Base-by-base conservation (phyloP, 768 basidiomycete genomes). In the Mycena vitilis region DNA sequence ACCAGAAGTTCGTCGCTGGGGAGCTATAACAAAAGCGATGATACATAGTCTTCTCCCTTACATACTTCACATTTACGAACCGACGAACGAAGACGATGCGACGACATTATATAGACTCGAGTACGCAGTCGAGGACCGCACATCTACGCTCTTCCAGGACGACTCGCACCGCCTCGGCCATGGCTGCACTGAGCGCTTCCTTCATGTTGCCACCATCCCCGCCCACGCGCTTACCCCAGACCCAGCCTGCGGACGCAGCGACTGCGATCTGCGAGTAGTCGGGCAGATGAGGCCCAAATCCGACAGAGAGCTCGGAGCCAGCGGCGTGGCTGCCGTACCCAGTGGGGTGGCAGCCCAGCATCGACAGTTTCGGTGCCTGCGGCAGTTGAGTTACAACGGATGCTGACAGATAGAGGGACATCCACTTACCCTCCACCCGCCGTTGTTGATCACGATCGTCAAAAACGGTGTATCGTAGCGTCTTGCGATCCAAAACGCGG, bases 401-500 rank as follows among this genome's bases (percentile, higher is more conserved):
- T 7, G 30, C 23, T 25, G 13, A 36, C 58, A n/a, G 16, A 61
- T n/a, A n/a, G 34, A 57, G 8, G 13, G 2, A 75, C 81, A 69
- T 64, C 40, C 40, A 2, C 15, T 40, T 15, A 87, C 85, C 72
- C 82, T 87, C 90, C 89, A 90, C 0, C 89, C 90, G 0, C 90
- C 90, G 64, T 93, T 93, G 75, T 92, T 92, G 16, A 93, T 77
- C 0, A 93, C 81, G 69, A 93, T 80, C 0, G 90, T 92, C 34
- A 92, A 76, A 80, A 91, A 92, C 1, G 91, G 91, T 25, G 91
- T 89, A 38, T 88, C 77, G 75, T 93, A 93, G 53, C 83, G 83
- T 71, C 86, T 83, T 1, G 92, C 90, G 77, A 92, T 91, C 92
- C 92, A 93, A 76, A 85, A 93, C 1, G 86, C 86, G 0, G 89